Conservation (phyloP, 768 basidiomycete species). For the Phanerochaete carnosa region DNA sequence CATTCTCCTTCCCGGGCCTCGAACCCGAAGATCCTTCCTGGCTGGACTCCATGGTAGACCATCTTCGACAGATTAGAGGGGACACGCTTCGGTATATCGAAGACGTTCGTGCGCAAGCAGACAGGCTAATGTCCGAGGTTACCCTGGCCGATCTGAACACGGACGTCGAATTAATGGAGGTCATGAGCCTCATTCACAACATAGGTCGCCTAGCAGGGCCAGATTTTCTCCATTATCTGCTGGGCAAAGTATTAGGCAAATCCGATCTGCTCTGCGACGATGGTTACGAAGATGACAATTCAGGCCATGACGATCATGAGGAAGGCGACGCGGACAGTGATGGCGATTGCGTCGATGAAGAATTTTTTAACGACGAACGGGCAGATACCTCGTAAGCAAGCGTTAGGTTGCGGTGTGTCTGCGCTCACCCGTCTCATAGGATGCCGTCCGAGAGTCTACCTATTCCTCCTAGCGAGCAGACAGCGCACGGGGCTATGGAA, state of each 20-base stretch:
- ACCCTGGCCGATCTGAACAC: background rate
- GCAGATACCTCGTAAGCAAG: too few species aligned
- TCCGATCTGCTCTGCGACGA: background rate
- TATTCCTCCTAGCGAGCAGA: too few species aligned
- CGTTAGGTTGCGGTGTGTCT: too few species aligned
- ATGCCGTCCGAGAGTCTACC: too few species aligned
- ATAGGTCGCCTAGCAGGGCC: background rate
- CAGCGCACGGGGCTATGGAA: too few species aligned
- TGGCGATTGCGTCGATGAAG: background rate
- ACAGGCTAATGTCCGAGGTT: background rate
- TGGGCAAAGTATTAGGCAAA: background rate
- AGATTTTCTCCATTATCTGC: background rate
- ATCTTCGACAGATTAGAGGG: background rate
- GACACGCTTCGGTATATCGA: background rate
- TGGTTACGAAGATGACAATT: background rate
- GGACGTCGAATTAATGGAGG: background rate
- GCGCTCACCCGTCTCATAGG: too few species aligned
- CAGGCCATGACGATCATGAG: background rate
- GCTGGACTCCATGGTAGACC: constrained; percentile 6
- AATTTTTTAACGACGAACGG: background rate
- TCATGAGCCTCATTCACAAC: background rate
- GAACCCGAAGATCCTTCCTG: background rate
- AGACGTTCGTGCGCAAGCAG: background rate
- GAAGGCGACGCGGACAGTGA: background rate
- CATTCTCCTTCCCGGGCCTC: constrained; percentile 5